phyloP scores from a whole-genome alignment of 2,329 filamentous ascomycete genomes.

The Hymenoscyphus salicellus region DNA sequence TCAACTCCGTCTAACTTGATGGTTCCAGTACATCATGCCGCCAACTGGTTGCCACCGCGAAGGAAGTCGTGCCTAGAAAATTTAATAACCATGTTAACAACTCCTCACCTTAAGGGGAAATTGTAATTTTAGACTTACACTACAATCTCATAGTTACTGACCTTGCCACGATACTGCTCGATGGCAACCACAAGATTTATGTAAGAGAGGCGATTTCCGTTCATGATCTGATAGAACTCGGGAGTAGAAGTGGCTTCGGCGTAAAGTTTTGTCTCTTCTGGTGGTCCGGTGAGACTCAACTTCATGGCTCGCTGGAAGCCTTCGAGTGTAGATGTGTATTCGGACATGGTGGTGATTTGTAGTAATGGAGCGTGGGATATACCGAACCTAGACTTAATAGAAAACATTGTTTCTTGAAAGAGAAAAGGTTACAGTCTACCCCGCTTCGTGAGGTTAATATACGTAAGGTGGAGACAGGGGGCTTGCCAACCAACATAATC shows the following conservation, averaged over 20 bases:
- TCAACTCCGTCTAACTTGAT: background rate
- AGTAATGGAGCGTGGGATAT: too few relatives aligned
- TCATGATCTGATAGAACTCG: background rate
- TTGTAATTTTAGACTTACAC: background rate
- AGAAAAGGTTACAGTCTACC: too few relatives aligned
- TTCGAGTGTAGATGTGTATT: background rate
- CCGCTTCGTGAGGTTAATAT: too few relatives aligned
- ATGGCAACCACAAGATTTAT: background rate
- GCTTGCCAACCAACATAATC: too few relatives aligned
- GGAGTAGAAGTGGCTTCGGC: background rate
- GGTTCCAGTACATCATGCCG: background rate
- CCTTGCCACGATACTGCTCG: background rate
- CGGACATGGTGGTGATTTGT: background rate
- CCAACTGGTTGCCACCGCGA: background rate
- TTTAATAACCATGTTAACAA: background rate
- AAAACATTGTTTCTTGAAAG: too few relatives aligned
- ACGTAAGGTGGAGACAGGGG: too few relatives aligned
- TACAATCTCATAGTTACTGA: background rate
- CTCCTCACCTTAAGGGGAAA: background rate
- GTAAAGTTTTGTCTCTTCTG: background rate
- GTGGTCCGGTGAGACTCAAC: background rate
- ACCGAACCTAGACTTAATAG: too few relatives aligned
- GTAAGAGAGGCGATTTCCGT: background rate
- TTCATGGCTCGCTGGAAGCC: background rate
- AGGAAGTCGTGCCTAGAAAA: background rate